Evolutionary conservation across 176 grass and related monocot genomes (phyloP).

Genomic region (Leersia perrieri): DNA sequence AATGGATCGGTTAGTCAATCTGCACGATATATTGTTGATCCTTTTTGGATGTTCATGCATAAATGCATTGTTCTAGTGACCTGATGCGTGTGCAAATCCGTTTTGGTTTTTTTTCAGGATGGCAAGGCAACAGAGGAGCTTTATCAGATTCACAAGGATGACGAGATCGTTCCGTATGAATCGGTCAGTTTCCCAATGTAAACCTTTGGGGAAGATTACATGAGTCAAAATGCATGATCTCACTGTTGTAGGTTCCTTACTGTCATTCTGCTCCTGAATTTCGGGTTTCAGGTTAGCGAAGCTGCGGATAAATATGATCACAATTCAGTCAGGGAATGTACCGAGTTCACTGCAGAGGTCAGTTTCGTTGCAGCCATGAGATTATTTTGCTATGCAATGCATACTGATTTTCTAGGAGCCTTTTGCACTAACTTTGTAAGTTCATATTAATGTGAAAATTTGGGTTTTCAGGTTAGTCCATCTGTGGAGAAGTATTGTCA

Average conservation of each 20-base stretch:
- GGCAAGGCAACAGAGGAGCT: background rate
- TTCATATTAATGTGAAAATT: background rate
- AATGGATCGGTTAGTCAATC: slow-evolving; percentile 22
- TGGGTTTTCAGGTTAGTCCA: background rate
- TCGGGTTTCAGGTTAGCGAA: background rate
- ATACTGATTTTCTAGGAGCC: background rate
- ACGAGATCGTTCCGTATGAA: background rate
- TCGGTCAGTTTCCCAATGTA: slow-evolving; percentile 21
- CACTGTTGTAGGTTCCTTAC: background rate
- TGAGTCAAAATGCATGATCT: background rate
- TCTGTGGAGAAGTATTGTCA: background rate
- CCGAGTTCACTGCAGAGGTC: background rate
- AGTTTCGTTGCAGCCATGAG: background rate
- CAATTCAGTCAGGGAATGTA: background rate
- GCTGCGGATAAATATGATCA: background rate
- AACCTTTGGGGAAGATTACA: background rate
- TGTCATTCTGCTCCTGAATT: background rate
- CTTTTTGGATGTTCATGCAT: background rate
- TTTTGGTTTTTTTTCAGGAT: slow-evolving; percentile 22
- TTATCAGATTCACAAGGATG: background rate
- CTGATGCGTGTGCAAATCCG: background rate
- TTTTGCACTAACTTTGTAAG: background rate
- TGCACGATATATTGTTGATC: background rate
- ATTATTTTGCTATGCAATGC: background rate
- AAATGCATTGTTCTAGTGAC: background rate